Base-by-base conservation (phyloP, 768 basidiomycete genomes). In the Sporobolomyces phaffii region DNA sequence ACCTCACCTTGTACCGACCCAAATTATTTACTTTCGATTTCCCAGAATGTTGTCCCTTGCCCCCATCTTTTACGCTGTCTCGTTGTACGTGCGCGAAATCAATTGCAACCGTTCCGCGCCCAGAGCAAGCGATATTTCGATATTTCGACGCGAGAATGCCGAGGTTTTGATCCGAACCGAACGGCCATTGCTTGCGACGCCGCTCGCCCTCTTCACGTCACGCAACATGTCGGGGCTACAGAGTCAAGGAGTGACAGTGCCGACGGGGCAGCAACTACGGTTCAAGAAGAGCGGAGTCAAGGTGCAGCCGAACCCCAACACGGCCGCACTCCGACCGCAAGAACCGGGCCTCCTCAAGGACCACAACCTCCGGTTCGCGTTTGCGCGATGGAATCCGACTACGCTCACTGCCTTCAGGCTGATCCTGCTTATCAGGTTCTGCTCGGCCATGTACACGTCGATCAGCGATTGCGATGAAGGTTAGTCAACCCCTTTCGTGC, bases 401-500 rank as follows among this genome's bases (percentile, higher is more conserved):
- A 87, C 92, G 74, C 87, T 86, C 40, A 80, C 88, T 9, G 96
- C 92, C 7, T 80, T 97, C 66, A 85, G 93, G 52, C 82, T 96
- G 44, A 76, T 97, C 44, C 79, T 96, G 54, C 82, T 98, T 20
- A 75, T 96, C 22, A 84, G 96, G 24, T 82, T 92, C 34, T 79
- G 84, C 29, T 86, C 83, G 1, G 96, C 92, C 3, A 97, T 99
- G 92, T 98, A 98, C 76, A 60, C 70, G 24, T 84, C 88, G 17
- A 91, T 91, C 72, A 89, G 94, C 62, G 96, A 98, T 76, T 98
- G 96, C 69, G 96, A 99, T 75, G 96, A 99, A 84, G 92, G 94
- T 91, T 59, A 67, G 79, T 72, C 20, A 34, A 20, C 48, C 18
- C 29, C 18, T 28, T n/a, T 48, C 33, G 5, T 20, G 4, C 43